Conservation (phyloP, 768 basidiomycete species). For the Cubamyces lactineus region DNA sequence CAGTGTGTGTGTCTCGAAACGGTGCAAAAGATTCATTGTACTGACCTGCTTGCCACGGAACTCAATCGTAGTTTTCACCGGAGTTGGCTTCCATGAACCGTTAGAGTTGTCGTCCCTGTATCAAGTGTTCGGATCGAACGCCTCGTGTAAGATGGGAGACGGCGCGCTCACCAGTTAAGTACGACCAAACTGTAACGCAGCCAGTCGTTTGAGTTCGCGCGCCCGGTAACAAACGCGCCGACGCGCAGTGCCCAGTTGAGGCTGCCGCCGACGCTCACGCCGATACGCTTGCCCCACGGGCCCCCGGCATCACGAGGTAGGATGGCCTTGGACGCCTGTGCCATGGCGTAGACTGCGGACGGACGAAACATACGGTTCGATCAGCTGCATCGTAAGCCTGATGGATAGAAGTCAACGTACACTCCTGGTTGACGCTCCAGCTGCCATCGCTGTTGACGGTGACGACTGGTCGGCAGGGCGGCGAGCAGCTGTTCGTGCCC, state of each 20-base stretch:
- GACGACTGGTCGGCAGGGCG: constrained; percentile 68
- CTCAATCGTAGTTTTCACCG: constrained; percentile 61
- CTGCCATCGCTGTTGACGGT: constrained; percentile 66
- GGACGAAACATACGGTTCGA: background rate
- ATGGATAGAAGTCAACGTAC: constrained; percentile 39
- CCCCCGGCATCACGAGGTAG: constrained; percentile 70
- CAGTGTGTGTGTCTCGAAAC: too few species aligned
- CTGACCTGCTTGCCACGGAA: constrained; percentile 65
- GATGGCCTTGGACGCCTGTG: constrained; percentile 74
- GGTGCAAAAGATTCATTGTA: background rate
- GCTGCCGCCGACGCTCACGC: constrained; percentile 59
- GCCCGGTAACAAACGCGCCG: constrained; percentile 63
- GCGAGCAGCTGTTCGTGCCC: constrained; percentile 63
- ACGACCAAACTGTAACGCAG: constrained; percentile 72
- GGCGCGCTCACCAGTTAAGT: constrained; percentile 55
- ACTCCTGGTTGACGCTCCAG: constrained; percentile 75
- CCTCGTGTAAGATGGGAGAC: background rate
- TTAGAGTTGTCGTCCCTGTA: constrained; percentile 51
- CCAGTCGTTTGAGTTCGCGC: constrained; percentile 58
- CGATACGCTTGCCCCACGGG: constrained; percentile 70
- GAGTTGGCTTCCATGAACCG: constrained; percentile 56
- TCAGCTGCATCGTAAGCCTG: background rate
- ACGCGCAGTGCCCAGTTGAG: constrained; percentile 64
- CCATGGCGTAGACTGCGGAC: constrained; percentile 65
- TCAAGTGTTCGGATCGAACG: background rate